Evolutionary conservation across 441 rosid species (phyloP), one percentile per base, ranked within the genome.

Genomic region (Adansonia gregorii): DNA sequence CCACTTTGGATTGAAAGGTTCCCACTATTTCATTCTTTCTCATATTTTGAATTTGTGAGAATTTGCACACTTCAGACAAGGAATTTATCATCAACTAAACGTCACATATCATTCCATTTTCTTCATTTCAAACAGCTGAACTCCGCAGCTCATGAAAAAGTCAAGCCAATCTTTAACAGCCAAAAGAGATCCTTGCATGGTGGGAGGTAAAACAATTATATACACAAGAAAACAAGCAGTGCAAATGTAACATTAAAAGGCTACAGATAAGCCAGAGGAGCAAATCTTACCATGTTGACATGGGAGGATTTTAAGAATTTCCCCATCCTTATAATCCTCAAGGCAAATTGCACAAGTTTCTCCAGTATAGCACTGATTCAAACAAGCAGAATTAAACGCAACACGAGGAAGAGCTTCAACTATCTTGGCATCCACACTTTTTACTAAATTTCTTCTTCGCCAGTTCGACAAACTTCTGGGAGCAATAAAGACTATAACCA

Each of bases 341-440:
- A 92, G 94, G 80, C 97, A 93, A 49, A 92, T 89, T 0, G 92
- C 87, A 84, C 98, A 92, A 20, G 94, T 91, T 77, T 88, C 97
- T 31, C 88, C 85, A 6, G 64, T 35, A 10, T 76, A 85, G 72
- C 74, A 82, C n/a, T 59, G 80, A 79, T 61, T 69, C 59, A 72
- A 82, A 52, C 56, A 46, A 27, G 83, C 75, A 78, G 88, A 81
- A 69, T 75, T 39, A 79, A 90, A 92, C 4, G 84, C 65, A 55
- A 86, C 79, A 81, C 79, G 22, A 11, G 93, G 97, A 84, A 93
- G 88, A 2, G 82, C 76, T 70, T 86, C 88, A 73, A 90, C 87
- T 14, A 86, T 85, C 78, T 76, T 82, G 0, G 73, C 76, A 80
- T 92, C 93, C 8, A 90, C 70, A 49, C 81, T 74, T 31, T 64